A percentile compares a stretch with the other conserved stretches of the same genome.
Conservation (phyloP, 495 filamentous ascomycete genomes). For the Aspergillus nidulans region DNA sequence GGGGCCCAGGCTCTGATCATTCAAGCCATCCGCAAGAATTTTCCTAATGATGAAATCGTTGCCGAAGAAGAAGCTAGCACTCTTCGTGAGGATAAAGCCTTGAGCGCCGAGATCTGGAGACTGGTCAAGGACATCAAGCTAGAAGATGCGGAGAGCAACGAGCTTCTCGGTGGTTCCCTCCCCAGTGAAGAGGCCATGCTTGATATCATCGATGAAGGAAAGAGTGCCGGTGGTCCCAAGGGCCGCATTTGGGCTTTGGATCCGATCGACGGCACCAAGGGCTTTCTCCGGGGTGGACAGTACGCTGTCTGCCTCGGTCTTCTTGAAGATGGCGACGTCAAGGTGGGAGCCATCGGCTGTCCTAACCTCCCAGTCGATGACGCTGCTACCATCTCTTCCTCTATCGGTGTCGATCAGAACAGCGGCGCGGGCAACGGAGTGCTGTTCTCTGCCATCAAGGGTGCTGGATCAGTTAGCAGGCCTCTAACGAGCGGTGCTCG, state of each 20-base stretch:
- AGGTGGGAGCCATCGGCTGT: slow-evolving; percentile 89
- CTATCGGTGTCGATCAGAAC: slow-evolving; percentile 62
- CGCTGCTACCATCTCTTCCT: slow-evolving; percentile 57
- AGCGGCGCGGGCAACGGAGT: slow-evolving; percentile 70
- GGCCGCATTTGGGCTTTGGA: slow-evolving; percentile 96
- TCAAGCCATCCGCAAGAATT: slow-evolving; percentile 77
- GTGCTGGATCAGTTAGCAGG: slow-evolving; percentile 72
- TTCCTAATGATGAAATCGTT: slow-evolving; percentile 86
- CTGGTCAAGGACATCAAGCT: slow-evolving; percentile 69
- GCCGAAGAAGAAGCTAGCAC: slow-evolving; percentile 88
- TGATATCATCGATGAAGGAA: slow-evolving; percentile 77
- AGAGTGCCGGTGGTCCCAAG: slow-evolving; percentile 68
- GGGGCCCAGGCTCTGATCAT: slow-evolving; percentile 97
- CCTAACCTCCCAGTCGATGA: slow-evolving; percentile 90
- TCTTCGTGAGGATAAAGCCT: slow-evolving; percentile 60
- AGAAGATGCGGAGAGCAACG: slow-evolving; percentile 61
- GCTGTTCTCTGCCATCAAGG: slow-evolving; percentile 73
- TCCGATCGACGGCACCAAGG: slow-evolving; percentile 96
- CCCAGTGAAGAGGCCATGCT: slow-evolving; percentile 71
- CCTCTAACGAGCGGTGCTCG: slow-evolving; percentile 59
- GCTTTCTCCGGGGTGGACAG: slow-evolving; percentile 94
- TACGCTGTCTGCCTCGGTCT: slow-evolving; percentile 93
- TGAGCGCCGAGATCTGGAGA: slow-evolving; percentile 75
- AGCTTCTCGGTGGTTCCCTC: slow-evolving; percentile 68
- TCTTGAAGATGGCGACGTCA: slow-evolving; percentile 90